Base-by-base conservation (phyloP, 345 rosid species). In the Kernera saxatilis region DNA sequence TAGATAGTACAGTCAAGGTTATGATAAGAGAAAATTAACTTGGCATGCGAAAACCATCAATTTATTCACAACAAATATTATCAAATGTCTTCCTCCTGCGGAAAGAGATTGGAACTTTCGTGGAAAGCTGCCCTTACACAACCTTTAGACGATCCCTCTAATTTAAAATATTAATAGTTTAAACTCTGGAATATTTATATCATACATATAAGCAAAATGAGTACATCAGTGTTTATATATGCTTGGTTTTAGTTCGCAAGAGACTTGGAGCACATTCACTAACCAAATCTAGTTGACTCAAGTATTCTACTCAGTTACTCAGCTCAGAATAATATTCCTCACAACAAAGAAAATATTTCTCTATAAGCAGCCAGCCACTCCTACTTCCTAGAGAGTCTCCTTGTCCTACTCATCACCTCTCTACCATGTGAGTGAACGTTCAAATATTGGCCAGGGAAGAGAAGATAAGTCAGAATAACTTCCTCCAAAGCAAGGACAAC, bases 391-490 rank as follows among this genome's bases (percentile, higher is more conserved):
- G 30, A 49, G 57, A 26, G 49, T 41, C 23, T 33, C 36, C 23
- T 19, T 46, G 4, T 64, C 65, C 55, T 45, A 73, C 60, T 65
- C 72, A 64, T 12, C 50, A 63, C 35, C 53, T 52, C 54, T 62
- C 30, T 37, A 36, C 41, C 32, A 25, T 10, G 12, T 19, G 3
- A 13, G 22, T 8, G 6, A 29, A 50, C 39, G 30, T 18, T 61
- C 43, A 26, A 39, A 27, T 22, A 72, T 41, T 32, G 3, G 15
- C 11, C 27, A 62, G 18, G 21, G 49, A 21, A 22, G 70, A 53
- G 49, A 53, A 53, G 4, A 55, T 17, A 63, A 39, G 26, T n/a
- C 19, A 30, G 1, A 30, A 63, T 29, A 39, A 53, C 21, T 53
- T 73, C 19, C 37, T 64, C 50, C 12, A 36, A 14, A 25, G 33